phyloP scores from a whole-genome alignment of 306 rosid genomes.

The Cucurbita moschata region DNA sequence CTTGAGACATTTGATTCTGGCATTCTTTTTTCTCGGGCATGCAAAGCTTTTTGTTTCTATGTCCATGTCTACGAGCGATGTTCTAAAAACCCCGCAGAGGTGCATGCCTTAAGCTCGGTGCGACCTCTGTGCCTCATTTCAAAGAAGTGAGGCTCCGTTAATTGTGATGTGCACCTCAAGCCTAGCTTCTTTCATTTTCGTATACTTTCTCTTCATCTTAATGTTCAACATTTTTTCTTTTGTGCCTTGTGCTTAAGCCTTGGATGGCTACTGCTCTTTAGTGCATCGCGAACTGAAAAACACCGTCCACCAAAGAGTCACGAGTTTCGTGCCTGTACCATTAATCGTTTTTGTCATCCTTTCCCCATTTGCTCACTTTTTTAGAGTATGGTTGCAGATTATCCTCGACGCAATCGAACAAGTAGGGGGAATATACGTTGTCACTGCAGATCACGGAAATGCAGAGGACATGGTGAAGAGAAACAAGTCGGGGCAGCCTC shows the following conservation, averaged over 20 bases:
- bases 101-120: too few species aligned
- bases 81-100: too few species aligned
- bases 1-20: not conserved
- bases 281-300: too few species aligned
- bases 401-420: constrained; percentile 79
- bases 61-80: not conserved
- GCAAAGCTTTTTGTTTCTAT: not conserved
- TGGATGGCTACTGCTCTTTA: too few species aligned
- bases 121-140: too few species aligned
- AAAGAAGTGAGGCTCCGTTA: too few species aligned
- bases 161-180: too few species aligned
- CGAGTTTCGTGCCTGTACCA: not conserved
- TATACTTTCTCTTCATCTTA: too few species aligned
- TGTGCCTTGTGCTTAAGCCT: too few species aligned
- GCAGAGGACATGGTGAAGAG: constrained; percentile 99
- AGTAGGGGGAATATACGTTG: constrained; percentile 92
- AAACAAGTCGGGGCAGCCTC: constrained; percentile 69
- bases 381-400: constrained; percentile 33
- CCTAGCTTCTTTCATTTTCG: too few species aligned
- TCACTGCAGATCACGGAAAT: constrained; percentile 98
- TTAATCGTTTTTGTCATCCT: not conserved
- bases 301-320: not conserved
- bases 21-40: not conserved
- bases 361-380: not conserved
- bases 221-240: too few species aligned